Conservation (phyloP, 768 basidiomycete species). For the Sistotremastrum niveocremeum region DNA sequence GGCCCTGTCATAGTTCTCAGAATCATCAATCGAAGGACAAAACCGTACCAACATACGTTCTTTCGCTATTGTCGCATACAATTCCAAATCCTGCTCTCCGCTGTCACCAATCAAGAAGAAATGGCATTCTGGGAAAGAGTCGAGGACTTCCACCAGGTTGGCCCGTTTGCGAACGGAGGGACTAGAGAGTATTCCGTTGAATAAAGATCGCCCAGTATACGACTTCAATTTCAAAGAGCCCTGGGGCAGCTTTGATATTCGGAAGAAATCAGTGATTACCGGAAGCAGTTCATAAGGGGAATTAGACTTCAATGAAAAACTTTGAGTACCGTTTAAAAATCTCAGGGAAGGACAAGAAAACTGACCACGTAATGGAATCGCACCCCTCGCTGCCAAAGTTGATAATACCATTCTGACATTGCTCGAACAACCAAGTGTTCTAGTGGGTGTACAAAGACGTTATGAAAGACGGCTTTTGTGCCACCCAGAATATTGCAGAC, state of each 20-base stretch:
- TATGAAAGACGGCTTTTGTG: constrained; percentile 71
- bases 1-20: constrained; percentile 18
- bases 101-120: constrained; percentile 88
- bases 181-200: constrained; percentile 71
- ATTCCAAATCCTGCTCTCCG: constrained; percentile 90
- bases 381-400: constrained; percentile 57
- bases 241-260: constrained; percentile 50
- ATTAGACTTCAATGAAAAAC: constrained; percentile 49
- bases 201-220: constrained; percentile 71
- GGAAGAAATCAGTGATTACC: constrained; percentile 63
- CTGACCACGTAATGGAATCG: constrained; percentile 83
- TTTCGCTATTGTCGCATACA: constrained; percentile 66
- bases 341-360: constrained; percentile 8
- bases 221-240: constrained; percentile 75
- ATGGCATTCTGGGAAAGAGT: constrained; percentile 54
- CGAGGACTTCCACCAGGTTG: constrained; percentile 65
- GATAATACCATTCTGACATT: constrained; percentile 67
- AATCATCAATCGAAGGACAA: too few species aligned
- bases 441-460: constrained; percentile 82
- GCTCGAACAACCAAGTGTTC: constrained; percentile 68
- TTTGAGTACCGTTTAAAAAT: constrained; percentile 3
- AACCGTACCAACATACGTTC: constrained; percentile 24
- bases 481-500: constrained; percentile 65
- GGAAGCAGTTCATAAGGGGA: constrained; percentile 78
- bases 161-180: constrained; percentile 74